These are phyloP conservation scores for Metschnikowia cerradonensis DNA, from an alignment of 805 yeast genomes.

Conservation along the genomic window DNA sequence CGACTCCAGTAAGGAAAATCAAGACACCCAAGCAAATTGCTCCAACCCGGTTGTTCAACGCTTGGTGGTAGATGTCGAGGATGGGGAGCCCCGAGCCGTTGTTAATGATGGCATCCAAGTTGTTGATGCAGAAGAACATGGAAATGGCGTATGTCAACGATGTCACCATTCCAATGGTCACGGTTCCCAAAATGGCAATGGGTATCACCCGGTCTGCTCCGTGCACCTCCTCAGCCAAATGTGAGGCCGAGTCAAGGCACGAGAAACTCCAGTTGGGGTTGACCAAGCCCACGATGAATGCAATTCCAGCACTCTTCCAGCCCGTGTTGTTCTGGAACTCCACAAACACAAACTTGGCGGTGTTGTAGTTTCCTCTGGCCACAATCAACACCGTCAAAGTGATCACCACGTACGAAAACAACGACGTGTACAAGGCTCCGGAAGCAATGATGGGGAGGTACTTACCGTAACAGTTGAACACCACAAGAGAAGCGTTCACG, in stretches of 20 bases:
- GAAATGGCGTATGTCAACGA: conserved; percentile 38
- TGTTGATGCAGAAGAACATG: conserved; percentile 36
- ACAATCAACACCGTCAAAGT: conserved; percentile 37
- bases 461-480: conserved; percentile 37
- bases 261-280: conserved; percentile 28
- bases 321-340: conserved; percentile 25
- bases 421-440: conserved; percentile 32
- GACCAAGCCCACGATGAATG: conserved; percentile 21
- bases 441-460: conserved; percentile 33
- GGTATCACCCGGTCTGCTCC: conserved; percentile 38
- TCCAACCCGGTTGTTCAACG: conserved; percentile 31
- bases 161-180: conserved; percentile 38
- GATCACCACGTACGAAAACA: conserved; percentile 32
- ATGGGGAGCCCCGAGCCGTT: conserved; percentile 37
- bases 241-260: conserved; percentile 40
- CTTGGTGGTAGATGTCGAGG: conserved; percentile 39
- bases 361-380: conserved; percentile 31
- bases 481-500: conserved; percentile 27
- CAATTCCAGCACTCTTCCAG: conserved; percentile 18
- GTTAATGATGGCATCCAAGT: conserved; percentile 27
- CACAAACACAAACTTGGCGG: conserved; percentile 27
- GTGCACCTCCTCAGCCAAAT: conserved; percentile 39
- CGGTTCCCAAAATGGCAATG: conserved; percentile 37
- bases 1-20: conserved; percentile 33
- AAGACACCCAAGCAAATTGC: conserved; percentile 35